Percentiles rank a stretch among this genome's conserved stretches.
Conservation (phyloP, 768 basidiomycete genomes). For the Tephrocybe sp. region DNA sequence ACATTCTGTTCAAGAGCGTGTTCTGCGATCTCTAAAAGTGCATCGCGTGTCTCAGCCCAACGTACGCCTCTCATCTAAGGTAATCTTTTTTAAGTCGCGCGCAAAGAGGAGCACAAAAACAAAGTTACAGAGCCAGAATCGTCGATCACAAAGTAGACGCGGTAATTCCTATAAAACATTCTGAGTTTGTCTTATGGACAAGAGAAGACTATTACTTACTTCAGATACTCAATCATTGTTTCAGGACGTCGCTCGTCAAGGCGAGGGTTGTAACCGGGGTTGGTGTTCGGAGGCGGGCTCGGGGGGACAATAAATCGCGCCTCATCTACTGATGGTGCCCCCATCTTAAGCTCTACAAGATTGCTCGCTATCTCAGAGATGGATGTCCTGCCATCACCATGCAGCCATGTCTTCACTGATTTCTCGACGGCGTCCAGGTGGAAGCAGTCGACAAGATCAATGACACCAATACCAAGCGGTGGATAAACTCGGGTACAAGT, state of each 20-base stretch:
- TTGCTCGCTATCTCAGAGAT: conserved; percentile 3
- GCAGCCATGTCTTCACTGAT: conserved; percentile 13
- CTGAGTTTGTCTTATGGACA: neutral
- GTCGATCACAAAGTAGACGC: conserved; percentile 28
- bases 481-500: conserved; percentile 17
- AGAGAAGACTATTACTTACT: conserved; percentile 9
- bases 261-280: conserved; percentile 23
- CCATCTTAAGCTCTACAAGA: conserved; percentile 13
- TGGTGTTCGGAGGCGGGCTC: conserved; percentile 16
- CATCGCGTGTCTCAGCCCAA: conserved; percentile 27
- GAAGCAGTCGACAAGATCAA: conserved; percentile 21
- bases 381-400: conserved; percentile 4
- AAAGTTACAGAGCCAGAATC: conserved; percentile 29
- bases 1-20: conserved; percentile 26
- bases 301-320: conserved; percentile 20
- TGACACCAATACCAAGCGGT: conserved; percentile 14
- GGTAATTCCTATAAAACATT: conserved; percentile 21
- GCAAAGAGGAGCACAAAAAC: neutral
- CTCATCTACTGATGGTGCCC: conserved; percentile 7
- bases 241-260: conserved; percentile 26
- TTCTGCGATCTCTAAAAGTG: conserved; percentile 29
- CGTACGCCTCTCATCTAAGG: conserved; percentile 20
- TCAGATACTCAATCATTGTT: conserved; percentile 22
- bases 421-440: conserved; percentile 13
- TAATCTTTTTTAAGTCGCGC: too few species aligned